phyloP scores from a whole-genome alignment of 2,329 filamentous ascomycete species.

The Cladosporium sp. region DNA sequence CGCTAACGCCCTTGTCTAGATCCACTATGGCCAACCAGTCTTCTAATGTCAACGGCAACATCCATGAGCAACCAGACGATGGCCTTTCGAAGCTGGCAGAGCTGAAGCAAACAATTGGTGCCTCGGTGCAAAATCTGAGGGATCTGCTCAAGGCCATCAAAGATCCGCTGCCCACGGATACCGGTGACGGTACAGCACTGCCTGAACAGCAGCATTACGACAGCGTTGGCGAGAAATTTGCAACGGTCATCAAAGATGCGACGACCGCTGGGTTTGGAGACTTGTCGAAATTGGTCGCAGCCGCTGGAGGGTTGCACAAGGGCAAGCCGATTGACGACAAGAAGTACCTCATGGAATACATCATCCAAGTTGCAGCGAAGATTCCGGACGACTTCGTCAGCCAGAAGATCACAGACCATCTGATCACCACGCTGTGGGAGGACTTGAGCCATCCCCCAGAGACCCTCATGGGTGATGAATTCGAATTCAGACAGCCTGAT shows the following conservation, averaged over 20 bases:
- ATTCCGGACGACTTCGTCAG: conserved; percentile 37
- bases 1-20: not conserved
- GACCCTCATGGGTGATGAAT: conserved; percentile 38
- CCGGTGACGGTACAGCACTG: conserved; percentile 40
- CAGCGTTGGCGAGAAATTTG: conserved; percentile 14
- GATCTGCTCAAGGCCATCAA: conserved; percentile 27
- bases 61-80: conserved; percentile 13
- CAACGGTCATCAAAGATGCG: conserved; percentile 15
- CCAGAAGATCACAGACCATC: conserved; percentile 37
- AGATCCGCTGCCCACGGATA: conserved; percentile 32
- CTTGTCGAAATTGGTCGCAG: conserved; percentile 3
- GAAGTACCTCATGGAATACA: conserved; percentile 54
- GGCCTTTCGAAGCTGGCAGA: conserved; percentile 22
- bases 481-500: conserved; percentile 43
- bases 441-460: conserved; percentile 45
- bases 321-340: conserved; percentile 55
- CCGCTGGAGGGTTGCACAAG: conserved; percentile 28
- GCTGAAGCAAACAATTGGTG: conserved; percentile 16
- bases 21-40: conserved; percentile 1
- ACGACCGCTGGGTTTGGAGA: conserved; percentile 3
- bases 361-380: conserved; percentile 43
- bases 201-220: conserved; percentile 21
- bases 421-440: conserved; percentile 43
- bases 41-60: not conserved
- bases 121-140: conserved; percentile 23